Percentiles rank a stretch among this genome's conserved stretches.
Evolutionary conservation across 2,329 filamentous ascomycete species (phyloP).

Genomic region (Ophiostoma australiae): DNA sequence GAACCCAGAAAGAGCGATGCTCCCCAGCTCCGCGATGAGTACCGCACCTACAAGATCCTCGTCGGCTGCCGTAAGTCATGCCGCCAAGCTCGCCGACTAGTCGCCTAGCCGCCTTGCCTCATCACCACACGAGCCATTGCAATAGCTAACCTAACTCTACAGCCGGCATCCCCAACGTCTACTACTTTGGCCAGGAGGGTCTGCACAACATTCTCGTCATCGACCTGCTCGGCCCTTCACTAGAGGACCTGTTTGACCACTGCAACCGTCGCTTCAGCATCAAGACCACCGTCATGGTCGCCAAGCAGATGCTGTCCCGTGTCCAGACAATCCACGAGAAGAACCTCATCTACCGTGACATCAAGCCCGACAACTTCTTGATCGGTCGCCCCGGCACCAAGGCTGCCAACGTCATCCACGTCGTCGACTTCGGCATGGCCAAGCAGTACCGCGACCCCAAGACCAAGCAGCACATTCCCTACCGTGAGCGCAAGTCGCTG

Average conservation of each 20-base stretch:
- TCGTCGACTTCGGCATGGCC: constrained; percentile 98
- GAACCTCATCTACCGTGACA: constrained; percentile 97
- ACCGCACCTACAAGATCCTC: constrained; percentile 98
- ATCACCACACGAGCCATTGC: background rate
- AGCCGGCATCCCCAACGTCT: constrained; percentile 99
- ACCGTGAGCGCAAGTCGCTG: constrained; percentile 91
- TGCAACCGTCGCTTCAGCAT: constrained; percentile 92
- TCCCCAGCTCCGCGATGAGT: constrained; percentile 95
- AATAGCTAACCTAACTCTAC: constrained; percentile 21
- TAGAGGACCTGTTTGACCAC: constrained; percentile 96
- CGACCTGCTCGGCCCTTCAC: constrained; percentile 86
- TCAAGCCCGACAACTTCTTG: constrained; percentile 99
- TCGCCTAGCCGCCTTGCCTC: too few relatives aligned
- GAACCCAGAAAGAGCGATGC: constrained; percentile 99
- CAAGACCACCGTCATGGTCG: constrained; percentile 98
- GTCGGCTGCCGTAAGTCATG: constrained; percentile 89
- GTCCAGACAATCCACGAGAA: constrained; percentile 96
- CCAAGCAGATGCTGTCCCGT: constrained; percentile 96
- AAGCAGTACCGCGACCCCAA: constrained; percentile 99
- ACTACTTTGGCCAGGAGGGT: constrained; percentile 98
- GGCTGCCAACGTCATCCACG: constrained; percentile 95
- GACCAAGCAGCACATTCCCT: constrained; percentile 98
- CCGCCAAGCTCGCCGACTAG: background rate
- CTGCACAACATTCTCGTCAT: constrained; percentile 99
- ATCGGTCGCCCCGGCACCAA: constrained; percentile 90